Evolutionary conservation across 1,284 basidiomycete genomes (phyloP).

Genomic region (Apiotrichum gracile): DNA sequence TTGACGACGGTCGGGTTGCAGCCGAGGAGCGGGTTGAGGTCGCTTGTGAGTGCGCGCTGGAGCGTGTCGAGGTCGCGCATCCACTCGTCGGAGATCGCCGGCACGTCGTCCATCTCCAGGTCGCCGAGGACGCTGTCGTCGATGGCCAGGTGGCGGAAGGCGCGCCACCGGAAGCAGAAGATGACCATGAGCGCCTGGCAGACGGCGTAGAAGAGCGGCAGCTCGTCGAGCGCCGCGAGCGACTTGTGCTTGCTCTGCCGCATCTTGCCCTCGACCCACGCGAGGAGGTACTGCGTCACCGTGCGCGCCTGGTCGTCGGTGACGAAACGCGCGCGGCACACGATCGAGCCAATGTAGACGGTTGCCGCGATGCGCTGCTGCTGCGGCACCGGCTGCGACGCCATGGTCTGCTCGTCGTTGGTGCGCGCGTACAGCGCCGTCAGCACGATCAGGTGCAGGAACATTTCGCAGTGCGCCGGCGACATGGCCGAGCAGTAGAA

Average conservation of each 20-base stretch:
- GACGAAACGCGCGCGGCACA: conserved; percentile 84
- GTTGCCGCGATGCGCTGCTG: conserved; percentile 70
- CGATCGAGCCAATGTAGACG: conserved; percentile 86
- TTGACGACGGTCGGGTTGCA: conserved; percentile 85
- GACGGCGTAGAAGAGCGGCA: conserved; percentile 80
- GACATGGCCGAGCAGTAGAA: conserved; percentile 94
- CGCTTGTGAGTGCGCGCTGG: conserved; percentile 72
- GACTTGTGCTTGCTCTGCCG: conserved; percentile 59
- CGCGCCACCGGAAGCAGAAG: conserved; percentile 94
- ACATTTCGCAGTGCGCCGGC: conserved; percentile 81
- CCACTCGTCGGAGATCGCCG: conserved; percentile 60
- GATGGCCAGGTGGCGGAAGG: conserved; percentile 15
- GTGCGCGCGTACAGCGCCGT: conserved; percentile 76
- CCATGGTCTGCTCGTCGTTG: conserved; percentile 47
- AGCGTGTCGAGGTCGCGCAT: conserved; percentile 73
- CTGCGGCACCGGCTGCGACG: conserved; percentile 30
- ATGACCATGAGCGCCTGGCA: conserved; percentile 91
- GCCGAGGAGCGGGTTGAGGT: conserved; percentile 83
- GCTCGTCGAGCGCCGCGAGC: conserved; percentile 49
- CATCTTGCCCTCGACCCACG: conserved; percentile 70
- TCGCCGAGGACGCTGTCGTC: conserved; percentile 52
- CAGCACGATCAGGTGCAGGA: conserved; percentile 85
- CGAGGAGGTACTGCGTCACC: conserved; percentile 76
- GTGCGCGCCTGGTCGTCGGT: conserved; percentile 67
- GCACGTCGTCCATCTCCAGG: conserved; percentile 46